Percentiles rank a stretch among this genome's conserved stretches.
Conservation (phyloP, 2,329 filamentous ascomycete species). For the Pseudocercospora vitis region DNA sequence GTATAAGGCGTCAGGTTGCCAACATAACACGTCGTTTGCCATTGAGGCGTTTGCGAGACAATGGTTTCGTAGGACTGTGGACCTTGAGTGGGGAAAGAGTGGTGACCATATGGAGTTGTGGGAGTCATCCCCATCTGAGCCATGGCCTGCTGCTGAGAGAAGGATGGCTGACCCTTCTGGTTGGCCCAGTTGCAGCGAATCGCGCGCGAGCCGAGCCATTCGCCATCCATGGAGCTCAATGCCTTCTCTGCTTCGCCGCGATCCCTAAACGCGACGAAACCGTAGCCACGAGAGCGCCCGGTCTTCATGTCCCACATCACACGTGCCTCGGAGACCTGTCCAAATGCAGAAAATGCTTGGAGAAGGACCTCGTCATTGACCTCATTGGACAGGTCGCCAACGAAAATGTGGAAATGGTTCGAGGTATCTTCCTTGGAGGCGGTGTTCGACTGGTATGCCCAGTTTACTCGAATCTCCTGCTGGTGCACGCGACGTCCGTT, state of each 20-base stretch:
- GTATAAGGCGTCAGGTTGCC: slow-evolving; percentile 98
- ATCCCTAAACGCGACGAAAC: slow-evolving; percentile 96
- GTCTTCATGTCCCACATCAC: slow-evolving; percentile 99
- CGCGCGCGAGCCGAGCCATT: slow-evolving; percentile 96
- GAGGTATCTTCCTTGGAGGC: slow-evolving; percentile 95
- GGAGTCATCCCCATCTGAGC: slow-evolving; percentile 97
- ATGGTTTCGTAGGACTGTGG: slow-evolving; percentile 98
- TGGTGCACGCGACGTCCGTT: slow-evolving; percentile 96
- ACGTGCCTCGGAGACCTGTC: slow-evolving; percentile 91
- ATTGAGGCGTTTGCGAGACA: slow-evolving; percentile 87
- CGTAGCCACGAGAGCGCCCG: slow-evolving; percentile 92
- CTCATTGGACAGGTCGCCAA: slow-evolving; percentile 95
- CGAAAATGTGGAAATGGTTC: slow-evolving; percentile 98
- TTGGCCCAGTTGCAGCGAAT: slow-evolving; percentile 99
- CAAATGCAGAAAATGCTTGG: slow-evolving; percentile 94
- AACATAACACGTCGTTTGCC: slow-evolving; percentile 98
- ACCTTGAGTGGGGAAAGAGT: slow-evolving; percentile 88
- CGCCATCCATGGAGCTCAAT: slow-evolving; percentile 94
- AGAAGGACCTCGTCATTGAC: slow-evolving; percentile 94
- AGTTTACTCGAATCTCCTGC: slow-evolving; percentile 98
- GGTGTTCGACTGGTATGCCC: slow-evolving; percentile 97
- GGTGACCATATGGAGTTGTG: slow-evolving; percentile 92
- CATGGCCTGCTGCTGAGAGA: slow-evolving; percentile 97
- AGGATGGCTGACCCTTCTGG: slow-evolving; percentile 98
- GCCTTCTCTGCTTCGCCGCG: slow-evolving; percentile 93